phyloP scores from a whole-genome alignment of 306 rosid species.

The Malus domestica region ASM211411v1 NC_041802.1:5898001-5898500 shows the following conservation, averaged over 20 bases:
- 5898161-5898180: slow-evolving; percentile 85
- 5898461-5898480: slow-evolving; percentile 21
- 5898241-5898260: slow-evolving; percentile 99
- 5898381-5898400: slow-evolving; percentile 27
- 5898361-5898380: slow-evolving; percentile 11
- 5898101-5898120: slow-evolving; percentile 94
- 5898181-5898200: slow-evolving; percentile 87
- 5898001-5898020: neutral
- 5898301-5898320: neutral
- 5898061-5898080: neutral
- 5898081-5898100: slow-evolving; percentile 45
- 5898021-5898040: neutral
- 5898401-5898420: slow-evolving; percentile 28
- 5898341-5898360: slow-evolving; percentile 30
- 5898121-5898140: slow-evolving; percentile 90
- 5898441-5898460: slow-evolving; percentile 2
- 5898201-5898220: slow-evolving; percentile 72
- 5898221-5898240: slow-evolving; percentile 89
- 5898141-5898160: slow-evolving; percentile 82
- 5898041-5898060: neutral
- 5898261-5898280: slow-evolving; percentile 83
- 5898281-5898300: slow-evolving; percentile 32
- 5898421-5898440: neutral
- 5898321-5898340: neutral
- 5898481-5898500: neutral